A percentile compares a stretch with the other conserved stretches of the same genome.
These are phyloP conservation scores for Trifolium fragiferum DNA, from an alignment of 306 rosid genomes.

Conservation along the genomic window DNA sequence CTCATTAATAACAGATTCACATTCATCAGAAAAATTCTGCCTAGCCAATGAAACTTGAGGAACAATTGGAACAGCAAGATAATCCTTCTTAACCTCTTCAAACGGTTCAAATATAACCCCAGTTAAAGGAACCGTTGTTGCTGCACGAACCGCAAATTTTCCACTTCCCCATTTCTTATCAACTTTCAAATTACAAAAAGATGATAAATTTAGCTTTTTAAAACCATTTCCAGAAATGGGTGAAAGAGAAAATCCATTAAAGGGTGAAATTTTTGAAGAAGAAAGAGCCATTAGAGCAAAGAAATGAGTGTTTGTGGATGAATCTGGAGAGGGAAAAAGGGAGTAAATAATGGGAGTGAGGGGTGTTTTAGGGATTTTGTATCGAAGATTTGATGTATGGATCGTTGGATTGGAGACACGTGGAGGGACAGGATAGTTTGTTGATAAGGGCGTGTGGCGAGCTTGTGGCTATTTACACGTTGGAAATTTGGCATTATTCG, in stretches of 20 bases:
- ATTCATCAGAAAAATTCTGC: constrained; percentile 44
- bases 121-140: constrained; percentile 39
- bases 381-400: not conserved
- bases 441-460: constrained; percentile 63
- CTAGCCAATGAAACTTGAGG: constrained; percentile 57
- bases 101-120: constrained; percentile 58
- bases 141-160: constrained; percentile 45
- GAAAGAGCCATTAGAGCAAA: constrained; percentile 43
- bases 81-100: constrained; percentile 53
- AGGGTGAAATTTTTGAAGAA: constrained; percentile 41
- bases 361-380: constrained; percentile 30
- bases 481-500: not conserved
- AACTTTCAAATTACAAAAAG: constrained; percentile 1
- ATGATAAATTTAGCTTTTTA: constrained; percentile 19
- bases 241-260: constrained; percentile 34
- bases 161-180: constrained; percentile 25
- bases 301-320: constrained; percentile 21
- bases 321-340: not conserved
- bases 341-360: constrained; percentile 19
- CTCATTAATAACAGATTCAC: constrained; percentile 55
- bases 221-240: constrained; percentile 28
- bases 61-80: constrained; percentile 45
- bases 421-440: constrained; percentile 31
- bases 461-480: constrained; percentile 56
- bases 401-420: constrained; percentile 44